Evolutionary conservation across 805 yeast species (phyloP).

Genomic region (Allodekkera sacchari): DNA sequence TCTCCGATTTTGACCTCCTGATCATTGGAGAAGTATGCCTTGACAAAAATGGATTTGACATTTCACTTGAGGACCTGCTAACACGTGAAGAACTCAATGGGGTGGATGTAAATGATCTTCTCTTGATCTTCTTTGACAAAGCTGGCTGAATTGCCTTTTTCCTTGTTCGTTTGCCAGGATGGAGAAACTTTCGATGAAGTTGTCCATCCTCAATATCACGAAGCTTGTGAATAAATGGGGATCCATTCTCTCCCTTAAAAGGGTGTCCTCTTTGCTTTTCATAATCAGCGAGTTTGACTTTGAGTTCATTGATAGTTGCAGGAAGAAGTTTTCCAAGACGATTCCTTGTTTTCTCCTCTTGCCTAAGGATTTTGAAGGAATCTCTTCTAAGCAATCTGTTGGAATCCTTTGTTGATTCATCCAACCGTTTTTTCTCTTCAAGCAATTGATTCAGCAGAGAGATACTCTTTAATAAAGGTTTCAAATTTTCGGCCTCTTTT

Average conservation of each 20-base stretch:
- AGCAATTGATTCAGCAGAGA: conserved; percentile 46
- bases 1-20: too few relatives aligned
- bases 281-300: conserved; percentile 37
- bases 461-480: conserved; percentile 49
- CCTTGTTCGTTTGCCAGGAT: conserved; percentile 15
- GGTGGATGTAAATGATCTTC: conserved; percentile 4
- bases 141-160: conserved; percentile 6
- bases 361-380: conserved; percentile 67
- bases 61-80: conserved; percentile 8
- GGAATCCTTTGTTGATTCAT: conserved; percentile 69
- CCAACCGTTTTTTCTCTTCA: conserved; percentile 53
- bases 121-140: background rate
- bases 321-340: conserved; percentile 65
- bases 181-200: conserved; percentile 7
- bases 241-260: conserved; percentile 37
- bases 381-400: conserved; percentile 67
- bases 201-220: conserved; percentile 15
- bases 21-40: conserved; percentile 7
- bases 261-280: conserved; percentile 32
- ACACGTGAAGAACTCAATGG: conserved; percentile 15
- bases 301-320: conserved; percentile 43
- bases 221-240: conserved; percentile 30
- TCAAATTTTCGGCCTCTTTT: conserved; percentile 38
- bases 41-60: conserved; percentile 19
- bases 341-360: conserved; percentile 74